A percentile compares a stretch with the other conserved stretches of the same genome.
Conservation (phyloP, 768 basidiomycete species). For the Tubosaeta brunneosetosa region DNA sequence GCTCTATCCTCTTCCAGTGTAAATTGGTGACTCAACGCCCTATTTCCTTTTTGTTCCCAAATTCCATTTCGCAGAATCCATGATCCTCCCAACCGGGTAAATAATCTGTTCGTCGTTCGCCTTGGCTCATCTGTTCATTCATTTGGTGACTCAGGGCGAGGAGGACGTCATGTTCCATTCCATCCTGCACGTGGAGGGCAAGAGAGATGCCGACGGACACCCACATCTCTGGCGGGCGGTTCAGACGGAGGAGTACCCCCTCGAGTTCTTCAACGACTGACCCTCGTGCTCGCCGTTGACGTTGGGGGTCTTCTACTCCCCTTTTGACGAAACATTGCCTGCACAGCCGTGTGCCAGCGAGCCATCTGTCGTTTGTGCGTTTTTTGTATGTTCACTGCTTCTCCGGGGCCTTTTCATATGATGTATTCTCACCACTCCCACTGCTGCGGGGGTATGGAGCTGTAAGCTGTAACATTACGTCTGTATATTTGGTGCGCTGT, state of each 20-base stretch:
- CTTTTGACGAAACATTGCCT: conserved; percentile 19
- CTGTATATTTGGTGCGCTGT: conserved; percentile 1
- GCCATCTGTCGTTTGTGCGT: neutral
- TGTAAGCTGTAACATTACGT: conserved; percentile 5
- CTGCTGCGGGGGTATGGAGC: conserved; percentile 1
- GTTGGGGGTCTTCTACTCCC: neutral
- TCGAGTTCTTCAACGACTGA: conserved; percentile 35
- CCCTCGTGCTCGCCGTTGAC: neutral
- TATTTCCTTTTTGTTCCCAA: conserved; percentile 1
- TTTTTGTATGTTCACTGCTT: neutral
- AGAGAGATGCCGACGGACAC: conserved; percentile 41
- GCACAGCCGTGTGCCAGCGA: conserved; percentile 11
- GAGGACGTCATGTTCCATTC: conserved; percentile 71
- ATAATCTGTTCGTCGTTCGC: conserved; percentile 11
- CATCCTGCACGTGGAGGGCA: conserved; percentile 56
- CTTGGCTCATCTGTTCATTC: neutral
- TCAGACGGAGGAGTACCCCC: conserved; percentile 51
- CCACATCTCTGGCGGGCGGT: conserved; percentile 62
- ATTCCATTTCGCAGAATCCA: conserved; percentile 50
- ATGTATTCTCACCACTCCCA: conserved; percentile 5
- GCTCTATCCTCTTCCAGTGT: neutral
- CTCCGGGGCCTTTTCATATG: conserved; percentile 8
- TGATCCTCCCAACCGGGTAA: conserved; percentile 67
- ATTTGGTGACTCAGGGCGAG: conserved; percentile 43
- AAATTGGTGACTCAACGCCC: conserved; percentile 9